These are phyloP conservation scores for Plenodomus biglobosus DNA, from an alignment of 2,329 filamentous ascomycete species.

Conservation along the genomic window DNA sequence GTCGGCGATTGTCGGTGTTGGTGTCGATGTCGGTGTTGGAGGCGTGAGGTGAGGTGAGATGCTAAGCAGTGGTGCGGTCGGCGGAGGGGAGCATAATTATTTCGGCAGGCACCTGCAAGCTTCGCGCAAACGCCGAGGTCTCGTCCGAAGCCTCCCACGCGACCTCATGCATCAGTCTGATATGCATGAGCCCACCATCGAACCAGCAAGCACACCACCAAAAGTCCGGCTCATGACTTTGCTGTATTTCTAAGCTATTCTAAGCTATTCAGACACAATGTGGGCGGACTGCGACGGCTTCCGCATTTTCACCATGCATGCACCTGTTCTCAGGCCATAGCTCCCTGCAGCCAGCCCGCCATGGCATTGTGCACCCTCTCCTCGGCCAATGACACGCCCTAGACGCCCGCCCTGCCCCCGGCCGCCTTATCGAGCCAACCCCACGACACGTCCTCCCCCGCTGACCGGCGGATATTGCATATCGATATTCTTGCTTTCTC, in stretches of 20 bases:
- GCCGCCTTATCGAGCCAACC: constrained; percentile 26
- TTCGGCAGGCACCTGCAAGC: constrained; percentile 14
- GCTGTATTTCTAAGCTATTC: constrained; percentile 14
- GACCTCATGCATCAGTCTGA: constrained; percentile 8
- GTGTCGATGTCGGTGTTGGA: neutral
- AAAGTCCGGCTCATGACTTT: no score
- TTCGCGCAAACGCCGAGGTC: constrained; percentile 14
- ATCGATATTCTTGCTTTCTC: constrained; percentile 19
- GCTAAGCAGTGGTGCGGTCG: neutral
- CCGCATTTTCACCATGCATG: constrained; percentile 17
- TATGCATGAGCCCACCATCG: constrained; percentile 26
- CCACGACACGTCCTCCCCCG: constrained; percentile 24
- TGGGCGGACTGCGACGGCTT: constrained; percentile 18
- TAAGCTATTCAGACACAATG: no score
- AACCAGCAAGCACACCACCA: no score
- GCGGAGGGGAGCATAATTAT: constrained; percentile 29
- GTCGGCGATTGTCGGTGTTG: no score
- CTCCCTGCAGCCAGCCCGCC: constrained; percentile 18
- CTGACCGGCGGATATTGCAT: constrained; percentile 31
- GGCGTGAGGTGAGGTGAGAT: neutral
- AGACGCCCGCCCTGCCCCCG: constrained; percentile 8
- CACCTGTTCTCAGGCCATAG: constrained; percentile 20
- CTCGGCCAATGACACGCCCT: constrained; percentile 24
- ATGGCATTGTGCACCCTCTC: constrained; percentile 13
- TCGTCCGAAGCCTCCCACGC: constrained; percentile 7